phyloP scores from a whole-genome alignment of 139 green algal genomes.

The Ulvella scutata region DNA sequence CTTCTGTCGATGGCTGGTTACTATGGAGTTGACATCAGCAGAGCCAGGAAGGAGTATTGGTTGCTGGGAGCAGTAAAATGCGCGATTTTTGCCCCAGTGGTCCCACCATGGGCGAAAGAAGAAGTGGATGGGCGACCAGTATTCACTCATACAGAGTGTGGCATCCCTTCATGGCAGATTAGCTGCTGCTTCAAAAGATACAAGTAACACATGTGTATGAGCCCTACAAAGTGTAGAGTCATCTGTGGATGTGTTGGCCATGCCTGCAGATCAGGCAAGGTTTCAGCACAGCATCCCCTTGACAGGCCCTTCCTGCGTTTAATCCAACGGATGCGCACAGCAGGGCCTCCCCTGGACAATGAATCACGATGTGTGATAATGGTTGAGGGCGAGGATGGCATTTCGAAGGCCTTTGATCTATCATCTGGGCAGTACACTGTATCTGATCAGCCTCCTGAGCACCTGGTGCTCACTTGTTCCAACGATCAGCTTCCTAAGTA shows the following conservation, averaged over 20 bases:
- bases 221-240: neutral
- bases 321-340: neutral
- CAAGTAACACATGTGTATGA: neutral
- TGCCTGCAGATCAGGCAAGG: neutral
- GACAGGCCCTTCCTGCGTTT: neutral
- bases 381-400: neutral
- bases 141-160: neutral
- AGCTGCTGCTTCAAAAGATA: neutral
- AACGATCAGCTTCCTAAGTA: neutral
- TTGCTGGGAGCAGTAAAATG: neutral
- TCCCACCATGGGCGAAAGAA: neutral
- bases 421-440: neutral
- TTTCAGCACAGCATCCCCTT: neutral
- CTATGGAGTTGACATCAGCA: neutral
- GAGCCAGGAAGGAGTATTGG: neutral
- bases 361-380: neutral
- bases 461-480: neutral
- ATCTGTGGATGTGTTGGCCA: neutral
- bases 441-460: neutral
- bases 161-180: neutral
- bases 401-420: neutral
- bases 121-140: neutral
- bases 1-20: neutral
- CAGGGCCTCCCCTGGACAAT: neutral
- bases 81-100: neutral